Conservation (phyloP, 2,329 filamentous ascomycete genomes). For the Drechslerella coelobrocha region DNA sequence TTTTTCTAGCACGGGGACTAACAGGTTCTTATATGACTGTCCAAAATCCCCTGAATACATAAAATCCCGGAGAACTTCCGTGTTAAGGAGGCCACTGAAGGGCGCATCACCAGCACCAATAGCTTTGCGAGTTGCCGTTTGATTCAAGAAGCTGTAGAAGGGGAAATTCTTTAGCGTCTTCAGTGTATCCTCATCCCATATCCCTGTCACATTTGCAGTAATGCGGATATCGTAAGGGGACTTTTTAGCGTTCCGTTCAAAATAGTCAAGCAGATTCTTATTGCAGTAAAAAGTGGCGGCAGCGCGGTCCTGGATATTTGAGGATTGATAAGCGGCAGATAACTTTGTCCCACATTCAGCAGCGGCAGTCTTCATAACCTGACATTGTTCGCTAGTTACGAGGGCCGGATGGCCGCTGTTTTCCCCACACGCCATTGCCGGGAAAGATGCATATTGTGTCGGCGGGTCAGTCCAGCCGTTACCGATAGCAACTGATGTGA, state of each 20-base stretch:
- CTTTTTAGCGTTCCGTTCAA: neutral
- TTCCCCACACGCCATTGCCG: slow-evolving; percentile 2
- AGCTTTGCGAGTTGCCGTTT: neutral
- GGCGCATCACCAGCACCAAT: slow-evolving; percentile 6
- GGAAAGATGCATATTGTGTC: neutral
- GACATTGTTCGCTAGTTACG: neutral
- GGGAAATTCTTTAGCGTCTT: neutral
- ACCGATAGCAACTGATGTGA: neutral
- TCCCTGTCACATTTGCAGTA: neutral
- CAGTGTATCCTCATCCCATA: neutral
- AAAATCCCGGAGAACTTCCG: neutral
- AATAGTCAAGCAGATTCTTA: neutral
- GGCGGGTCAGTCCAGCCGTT: neutral
- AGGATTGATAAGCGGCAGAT: neutral
- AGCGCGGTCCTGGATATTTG: neutral
- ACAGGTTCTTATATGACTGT: neutral
- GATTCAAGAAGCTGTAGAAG: neutral
- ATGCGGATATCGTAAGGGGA: neutral
- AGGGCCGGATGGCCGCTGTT: neutral
- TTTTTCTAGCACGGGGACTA: neutral
- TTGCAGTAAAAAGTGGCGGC: neutral
- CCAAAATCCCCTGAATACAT: neutral
- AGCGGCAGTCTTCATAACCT: neutral
- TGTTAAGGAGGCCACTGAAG: neutral
- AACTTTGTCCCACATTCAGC: neutral